Evolutionary conservation across 179 eudicot species (phyloP).

Genomic region (Vitellaria paradoxa): DNA sequence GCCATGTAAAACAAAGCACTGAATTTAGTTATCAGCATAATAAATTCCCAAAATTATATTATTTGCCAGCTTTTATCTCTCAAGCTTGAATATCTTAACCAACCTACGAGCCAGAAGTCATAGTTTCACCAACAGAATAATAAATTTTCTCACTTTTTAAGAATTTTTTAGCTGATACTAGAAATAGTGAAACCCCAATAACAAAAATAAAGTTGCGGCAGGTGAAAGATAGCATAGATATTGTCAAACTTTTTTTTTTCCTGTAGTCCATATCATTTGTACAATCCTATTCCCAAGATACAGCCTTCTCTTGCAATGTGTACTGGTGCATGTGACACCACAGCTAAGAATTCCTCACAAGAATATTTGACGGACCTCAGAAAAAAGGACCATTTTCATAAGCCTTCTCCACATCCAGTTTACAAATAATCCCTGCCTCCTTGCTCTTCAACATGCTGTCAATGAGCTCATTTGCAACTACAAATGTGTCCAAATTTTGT

Average conservation of each 20-base stretch:
- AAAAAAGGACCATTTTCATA: background rate
- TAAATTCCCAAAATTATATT: background rate
- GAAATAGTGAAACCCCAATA: background rate
- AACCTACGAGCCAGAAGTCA: background rate
- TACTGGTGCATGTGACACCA: background rate
- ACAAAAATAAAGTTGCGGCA: background rate
- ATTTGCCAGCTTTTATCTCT: slow-evolving; percentile 4
- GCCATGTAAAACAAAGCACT: background rate
- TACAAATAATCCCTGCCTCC: too few relatives aligned
- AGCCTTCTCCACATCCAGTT: background rate
- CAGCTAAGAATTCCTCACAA: background rate
- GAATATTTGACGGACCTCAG: background rate
- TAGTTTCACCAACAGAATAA: background rate
- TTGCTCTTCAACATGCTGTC: too few relatives aligned
- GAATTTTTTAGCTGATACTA: background rate
- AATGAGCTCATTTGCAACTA: too few relatives aligned
- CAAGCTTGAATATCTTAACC: background rate
- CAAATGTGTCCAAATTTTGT: too few relatives aligned
- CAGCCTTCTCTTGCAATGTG: background rate
- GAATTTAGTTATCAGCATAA: background rate
- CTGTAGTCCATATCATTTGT: background rate
- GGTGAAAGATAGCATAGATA: background rate
- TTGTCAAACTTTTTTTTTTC: background rate
- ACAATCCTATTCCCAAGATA: background rate
- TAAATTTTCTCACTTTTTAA: background rate